A percentile compares a stretch with the other conserved stretches of the same genome.
Evolutionary conservation across 1,284 basidiomycete species (phyloP).

Genomic region (Marasmius oreades): DNA sequence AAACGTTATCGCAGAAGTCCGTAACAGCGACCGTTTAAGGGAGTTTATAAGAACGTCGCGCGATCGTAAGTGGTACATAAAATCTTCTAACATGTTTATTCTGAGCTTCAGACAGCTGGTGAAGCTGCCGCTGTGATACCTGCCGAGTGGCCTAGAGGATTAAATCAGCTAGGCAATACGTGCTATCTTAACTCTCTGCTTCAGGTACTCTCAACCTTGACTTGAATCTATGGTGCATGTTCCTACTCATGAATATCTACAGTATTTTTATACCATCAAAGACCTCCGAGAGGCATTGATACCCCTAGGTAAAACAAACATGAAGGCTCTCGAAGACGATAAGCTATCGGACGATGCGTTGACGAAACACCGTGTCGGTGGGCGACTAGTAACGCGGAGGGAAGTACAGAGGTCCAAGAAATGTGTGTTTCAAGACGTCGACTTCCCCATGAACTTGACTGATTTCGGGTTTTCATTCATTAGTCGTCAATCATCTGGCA

Average conservation of each 20-base stretch:
- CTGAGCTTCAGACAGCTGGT: constrained; percentile 45
- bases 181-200: constrained; percentile 89
- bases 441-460: not conserved
- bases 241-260: constrained; percentile 8
- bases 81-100: not conserved
- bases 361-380: constrained; percentile 82
- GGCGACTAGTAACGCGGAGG: constrained; percentile 72
- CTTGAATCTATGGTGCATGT: not conserved
- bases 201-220: constrained; percentile 43
- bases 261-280: constrained; percentile 96
- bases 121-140: constrained; percentile 48
- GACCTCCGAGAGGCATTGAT: constrained; percentile 78
- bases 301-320: constrained; percentile 52
- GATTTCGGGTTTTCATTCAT: constrained; percentile 1
- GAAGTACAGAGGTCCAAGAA: constrained; percentile 83
- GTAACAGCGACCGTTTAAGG: constrained; percentile 69
- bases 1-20: constrained; percentile 63
- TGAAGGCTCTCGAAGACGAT: constrained; percentile 59
- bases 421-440: constrained; percentile 47
- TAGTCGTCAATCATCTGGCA: constrained; percentile 79
- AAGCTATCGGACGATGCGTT: constrained; percentile 76
- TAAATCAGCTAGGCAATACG: constrained; percentile 92
- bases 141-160: constrained; percentile 75
- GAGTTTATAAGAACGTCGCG: constrained; percentile 62
- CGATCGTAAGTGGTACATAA: constrained; percentile 56